phyloP scores from a whole-genome alignment of 371 early-diverging fungal genomes.

The Mortierella sp. region DNA sequence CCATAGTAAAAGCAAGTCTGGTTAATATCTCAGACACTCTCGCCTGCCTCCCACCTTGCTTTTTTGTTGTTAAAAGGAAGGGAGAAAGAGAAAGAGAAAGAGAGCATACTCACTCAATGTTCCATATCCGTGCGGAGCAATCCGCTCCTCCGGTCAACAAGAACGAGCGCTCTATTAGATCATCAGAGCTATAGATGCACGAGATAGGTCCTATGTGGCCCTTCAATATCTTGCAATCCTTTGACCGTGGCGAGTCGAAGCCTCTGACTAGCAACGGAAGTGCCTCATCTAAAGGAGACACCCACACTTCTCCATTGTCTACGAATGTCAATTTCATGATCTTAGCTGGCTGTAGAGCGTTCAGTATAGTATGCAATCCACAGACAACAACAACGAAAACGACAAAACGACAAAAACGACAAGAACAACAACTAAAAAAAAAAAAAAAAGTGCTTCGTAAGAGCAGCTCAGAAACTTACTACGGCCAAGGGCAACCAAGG shows the following conservation, averaged over 20 bases:
- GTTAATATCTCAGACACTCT: too few relatives aligned
- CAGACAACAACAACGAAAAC: too few relatives aligned
- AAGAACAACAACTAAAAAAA: too few relatives aligned
- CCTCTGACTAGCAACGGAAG: slow-evolving; percentile 55
- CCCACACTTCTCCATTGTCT: slow-evolving; percentile 67
- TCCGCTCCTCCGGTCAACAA: slow-evolving; percentile 74
- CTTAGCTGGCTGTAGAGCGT: too few relatives aligned
- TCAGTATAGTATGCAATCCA: too few relatives aligned
- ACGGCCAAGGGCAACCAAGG: slow-evolving; percentile 66
- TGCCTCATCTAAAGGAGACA: slow-evolving; percentile 61
- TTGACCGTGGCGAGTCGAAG: slow-evolving; percentile 31
- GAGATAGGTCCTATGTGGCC: slow-evolving; percentile 70
- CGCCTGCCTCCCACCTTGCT: too few relatives aligned
- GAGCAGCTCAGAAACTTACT: too few relatives aligned
- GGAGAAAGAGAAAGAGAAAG: background rate
- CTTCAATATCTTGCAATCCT: slow-evolving; percentile 49
- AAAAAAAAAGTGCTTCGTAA: too few relatives aligned
- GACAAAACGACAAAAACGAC: too few relatives aligned
- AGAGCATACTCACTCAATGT: slow-evolving; percentile 67
- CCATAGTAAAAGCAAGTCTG: too few relatives aligned
- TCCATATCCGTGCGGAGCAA: slow-evolving; percentile 83
- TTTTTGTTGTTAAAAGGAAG: too few relatives aligned
- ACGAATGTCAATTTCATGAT: slow-evolving; percentile 1
- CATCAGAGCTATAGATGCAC: slow-evolving; percentile 66
- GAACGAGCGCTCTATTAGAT: slow-evolving; percentile 62